Evolutionary conservation across 108 stramenopile genomes (phyloP).

Genomic region (Cyclotella choctawhatcheeana): DNA sequence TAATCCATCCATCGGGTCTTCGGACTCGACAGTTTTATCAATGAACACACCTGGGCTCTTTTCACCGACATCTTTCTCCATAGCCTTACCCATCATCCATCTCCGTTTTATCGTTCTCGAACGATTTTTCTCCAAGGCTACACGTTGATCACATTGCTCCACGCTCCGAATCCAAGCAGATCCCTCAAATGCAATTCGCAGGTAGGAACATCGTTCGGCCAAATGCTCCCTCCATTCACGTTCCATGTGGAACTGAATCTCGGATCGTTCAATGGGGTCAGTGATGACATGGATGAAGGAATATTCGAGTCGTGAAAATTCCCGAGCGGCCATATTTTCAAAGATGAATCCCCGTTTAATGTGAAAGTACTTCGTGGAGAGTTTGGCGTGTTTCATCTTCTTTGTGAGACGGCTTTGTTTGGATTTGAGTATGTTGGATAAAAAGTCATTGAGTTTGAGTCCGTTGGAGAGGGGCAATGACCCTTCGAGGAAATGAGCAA

Average conservation of each 20-base stretch:
- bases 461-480: constrained; percentile 74
- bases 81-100: constrained; percentile 84
- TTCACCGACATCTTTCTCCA: constrained; percentile 63
- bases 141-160: constrained; percentile 79
- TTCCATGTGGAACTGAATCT: constrained; percentile 87
- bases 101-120: constrained; percentile 71
- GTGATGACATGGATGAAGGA: constrained; percentile 65
- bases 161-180: constrained; percentile 75
- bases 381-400: constrained; percentile 92
- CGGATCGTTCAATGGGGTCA: constrained; percentile 74
- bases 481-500: constrained; percentile 68
- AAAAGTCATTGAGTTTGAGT: constrained; percentile 87
- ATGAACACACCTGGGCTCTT: constrained; percentile 79
- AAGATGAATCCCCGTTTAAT: constrained; percentile 52
- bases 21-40: constrained; percentile 37
- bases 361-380: constrained; percentile 70
- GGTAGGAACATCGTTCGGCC: constrained; percentile 57
- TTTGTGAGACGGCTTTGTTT: constrained; percentile 91
- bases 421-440: constrained; percentile 82
- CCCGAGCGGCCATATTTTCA: constrained; percentile 54
- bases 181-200: constrained; percentile 73
- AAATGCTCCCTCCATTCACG: constrained; percentile 89
- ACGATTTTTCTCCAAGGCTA: constrained; percentile 74
- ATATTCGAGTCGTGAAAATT: constrained; percentile 71
- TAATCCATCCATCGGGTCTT: constrained; percentile 23